phyloP scores from a whole-genome alignment of 805 yeast genomes.

The Grigorovia transvaalensis region DNA sequence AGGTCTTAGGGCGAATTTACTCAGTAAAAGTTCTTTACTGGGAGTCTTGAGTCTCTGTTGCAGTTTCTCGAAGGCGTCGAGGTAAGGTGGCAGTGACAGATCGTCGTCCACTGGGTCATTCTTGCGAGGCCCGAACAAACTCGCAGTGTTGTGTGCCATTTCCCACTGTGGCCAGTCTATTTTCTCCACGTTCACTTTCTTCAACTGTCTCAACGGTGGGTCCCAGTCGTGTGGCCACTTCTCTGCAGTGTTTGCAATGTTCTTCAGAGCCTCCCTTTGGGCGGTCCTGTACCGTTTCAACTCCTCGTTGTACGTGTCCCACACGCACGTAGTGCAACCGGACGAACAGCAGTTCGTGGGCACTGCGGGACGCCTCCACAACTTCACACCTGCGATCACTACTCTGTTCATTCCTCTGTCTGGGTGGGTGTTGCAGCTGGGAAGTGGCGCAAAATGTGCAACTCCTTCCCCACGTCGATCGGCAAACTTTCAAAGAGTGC shows the following conservation, averaged over 20 bases:
- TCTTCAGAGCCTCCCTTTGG: constrained; percentile 49
- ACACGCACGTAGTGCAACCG: constrained; percentile 93
- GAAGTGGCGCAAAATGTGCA: background rate
- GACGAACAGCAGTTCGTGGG: constrained; percentile 98
- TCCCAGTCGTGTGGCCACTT: constrained; percentile 60
- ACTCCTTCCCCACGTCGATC: constrained; percentile 5
- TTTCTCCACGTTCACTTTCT: background rate
- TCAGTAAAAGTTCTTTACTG: background rate
- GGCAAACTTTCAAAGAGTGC: background rate
- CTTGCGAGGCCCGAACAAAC: background rate
- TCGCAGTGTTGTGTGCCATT: background rate
- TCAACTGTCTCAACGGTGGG: constrained; percentile 35
- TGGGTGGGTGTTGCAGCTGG: too few relatives aligned
- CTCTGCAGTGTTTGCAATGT: constrained; percentile 33
- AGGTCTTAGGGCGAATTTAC: background rate
- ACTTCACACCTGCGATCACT: constrained; percentile 56
- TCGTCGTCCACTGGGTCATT: background rate
- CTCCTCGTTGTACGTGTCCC: constrained; percentile 90
- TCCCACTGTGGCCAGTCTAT: background rate
- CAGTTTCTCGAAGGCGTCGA: background rate
- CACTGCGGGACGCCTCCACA: constrained; percentile 76
- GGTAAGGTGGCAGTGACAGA: background rate
- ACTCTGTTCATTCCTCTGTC: background rate
- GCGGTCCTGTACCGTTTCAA: constrained; percentile 65
- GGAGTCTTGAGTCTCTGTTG: background rate